Evolutionary conservation across 2,329 filamentous ascomycete species (phyloP).

Genomic region (Botryotinia calthae): DNA sequence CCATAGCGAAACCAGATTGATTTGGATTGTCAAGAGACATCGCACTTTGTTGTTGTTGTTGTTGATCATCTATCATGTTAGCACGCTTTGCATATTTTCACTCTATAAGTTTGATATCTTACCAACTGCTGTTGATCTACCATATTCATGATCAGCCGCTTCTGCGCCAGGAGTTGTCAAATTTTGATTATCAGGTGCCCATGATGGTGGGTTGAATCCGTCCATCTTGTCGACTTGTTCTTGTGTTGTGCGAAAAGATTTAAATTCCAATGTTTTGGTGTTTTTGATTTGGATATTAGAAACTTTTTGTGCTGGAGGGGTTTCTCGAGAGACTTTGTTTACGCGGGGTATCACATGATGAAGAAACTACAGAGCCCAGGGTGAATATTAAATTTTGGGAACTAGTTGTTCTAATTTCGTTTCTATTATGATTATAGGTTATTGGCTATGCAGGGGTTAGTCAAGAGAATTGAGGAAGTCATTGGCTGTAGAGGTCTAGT

Average conservation of each 20-base stretch:
- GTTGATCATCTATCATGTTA: neutral
- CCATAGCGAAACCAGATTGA: neutral
- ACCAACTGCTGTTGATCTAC: rapidly evolving
- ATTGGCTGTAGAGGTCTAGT: neutral
- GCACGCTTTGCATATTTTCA: neutral
- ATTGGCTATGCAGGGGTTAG: neutral
- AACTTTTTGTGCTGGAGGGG: neutral
- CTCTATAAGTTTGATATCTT: neutral
- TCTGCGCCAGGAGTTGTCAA: neutral
- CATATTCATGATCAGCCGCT: neutral
- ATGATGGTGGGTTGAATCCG: neutral
- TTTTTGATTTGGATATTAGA: neutral
- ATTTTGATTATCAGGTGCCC: neutral
- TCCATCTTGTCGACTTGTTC: neutral
- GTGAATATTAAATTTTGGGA: neutral
- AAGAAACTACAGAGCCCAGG: neutral
- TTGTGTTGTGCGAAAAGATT: neutral
- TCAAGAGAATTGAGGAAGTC: neutral
- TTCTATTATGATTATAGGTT: neutral
- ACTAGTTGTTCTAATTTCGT: neutral
- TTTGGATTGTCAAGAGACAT: neutral
- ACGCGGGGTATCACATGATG: neutral
- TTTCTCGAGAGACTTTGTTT: neutral
- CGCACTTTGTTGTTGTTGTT: neutral
- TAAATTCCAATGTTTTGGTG: neutral